Evolutionary conservation across 2,329 filamentous ascomycete genomes (phyloP).

Genomic region (Tolypocladium inflatum): DNA sequence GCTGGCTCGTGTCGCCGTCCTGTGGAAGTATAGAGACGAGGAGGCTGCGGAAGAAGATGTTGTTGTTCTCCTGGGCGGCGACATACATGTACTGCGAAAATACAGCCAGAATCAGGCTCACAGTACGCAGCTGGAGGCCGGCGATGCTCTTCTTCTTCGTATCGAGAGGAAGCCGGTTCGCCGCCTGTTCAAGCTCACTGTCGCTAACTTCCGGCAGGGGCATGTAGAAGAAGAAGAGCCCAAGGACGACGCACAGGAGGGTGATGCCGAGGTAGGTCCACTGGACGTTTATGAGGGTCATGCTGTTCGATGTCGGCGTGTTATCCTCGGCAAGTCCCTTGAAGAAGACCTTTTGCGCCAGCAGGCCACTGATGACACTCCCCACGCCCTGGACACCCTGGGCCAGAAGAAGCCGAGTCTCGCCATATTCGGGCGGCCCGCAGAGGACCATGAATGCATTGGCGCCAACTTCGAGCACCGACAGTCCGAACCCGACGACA

Average conservation of each 20-base stretch:
- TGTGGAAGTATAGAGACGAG: constrained; percentile 31
- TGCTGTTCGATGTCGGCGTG: constrained; percentile 14
- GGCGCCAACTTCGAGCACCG: constrained; percentile 69
- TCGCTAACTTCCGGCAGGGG: constrained; percentile 53
- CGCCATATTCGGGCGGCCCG: constrained; percentile 62
- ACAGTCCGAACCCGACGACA: constrained; percentile 68
- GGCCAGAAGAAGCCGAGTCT: constrained; percentile 65
- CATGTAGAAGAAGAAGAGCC: constrained; percentile 60
- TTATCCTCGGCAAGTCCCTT: constrained; percentile 36
- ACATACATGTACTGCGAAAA: constrained; percentile 73
- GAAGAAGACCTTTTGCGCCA: constrained; percentile 70
- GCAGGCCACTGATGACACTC: constrained; percentile 59
- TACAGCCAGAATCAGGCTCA: constrained; percentile 59
- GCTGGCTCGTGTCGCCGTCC: constrained; percentile 9
- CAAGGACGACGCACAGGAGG: constrained; percentile 61
- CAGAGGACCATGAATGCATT: constrained; percentile 67
- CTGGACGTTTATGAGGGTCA: constrained; percentile 63
- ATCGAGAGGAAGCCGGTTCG: constrained; percentile 38
- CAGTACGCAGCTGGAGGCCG: constrained; percentile 44
- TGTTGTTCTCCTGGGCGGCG: constrained; percentile 59
- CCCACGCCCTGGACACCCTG: constrained; percentile 71
- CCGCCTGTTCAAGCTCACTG: constrained; percentile 39
- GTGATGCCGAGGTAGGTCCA: constrained; percentile 82
- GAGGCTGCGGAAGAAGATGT: constrained; percentile 49
- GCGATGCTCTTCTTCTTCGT: constrained; percentile 36